phyloP scores from a whole-genome alignment of 495 filamentous ascomycete genomes.

The Bacidia gigantensis region DNA sequence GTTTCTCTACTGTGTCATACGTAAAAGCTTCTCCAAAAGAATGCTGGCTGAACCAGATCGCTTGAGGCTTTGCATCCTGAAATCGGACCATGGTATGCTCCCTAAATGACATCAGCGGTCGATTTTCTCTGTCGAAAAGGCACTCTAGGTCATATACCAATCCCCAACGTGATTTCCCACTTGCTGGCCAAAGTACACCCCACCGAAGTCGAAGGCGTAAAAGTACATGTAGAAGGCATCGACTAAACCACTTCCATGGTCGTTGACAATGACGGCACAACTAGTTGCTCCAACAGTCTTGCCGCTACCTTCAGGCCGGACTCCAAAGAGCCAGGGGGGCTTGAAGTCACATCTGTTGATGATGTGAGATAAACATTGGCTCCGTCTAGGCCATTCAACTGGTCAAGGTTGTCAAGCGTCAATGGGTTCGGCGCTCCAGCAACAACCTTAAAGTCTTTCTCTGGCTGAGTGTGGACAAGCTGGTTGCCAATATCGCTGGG shows the following conservation, averaged over 20 bases:
- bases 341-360: constrained; percentile 37
- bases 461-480: constrained; percentile 39
- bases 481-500: constrained; percentile 46
- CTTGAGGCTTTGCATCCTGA: constrained; percentile 38
- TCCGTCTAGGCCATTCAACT: constrained; percentile 35
- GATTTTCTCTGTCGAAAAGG: constrained; percentile 2
- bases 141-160: constrained; percentile 16
- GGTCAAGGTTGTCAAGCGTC: constrained; percentile 42
- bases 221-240: constrained; percentile 63
- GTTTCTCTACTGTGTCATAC: constrained; percentile 40
- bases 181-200: constrained; percentile 34
- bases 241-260: constrained; percentile 38
- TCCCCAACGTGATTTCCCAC: constrained; percentile 48
- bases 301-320: constrained; percentile 33
- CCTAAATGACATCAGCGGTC: constrained; percentile 17
- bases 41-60: constrained; percentile 53
- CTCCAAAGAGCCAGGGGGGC: constrained; percentile 39
- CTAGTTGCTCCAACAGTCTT: constrained; percentile 33
- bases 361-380: constrained; percentile 45
- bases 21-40: constrained; percentile 48
- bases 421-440: constrained; percentile 29
- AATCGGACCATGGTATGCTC: constrained; percentile 61
- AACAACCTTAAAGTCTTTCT: constrained; percentile 38
- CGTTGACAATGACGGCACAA: constrained; percentile 40
- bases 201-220: constrained; percentile 45